Base-by-base conservation (phyloP, 2,329 filamentous ascomycete genomes). In the Microdochium paspali region DNA sequence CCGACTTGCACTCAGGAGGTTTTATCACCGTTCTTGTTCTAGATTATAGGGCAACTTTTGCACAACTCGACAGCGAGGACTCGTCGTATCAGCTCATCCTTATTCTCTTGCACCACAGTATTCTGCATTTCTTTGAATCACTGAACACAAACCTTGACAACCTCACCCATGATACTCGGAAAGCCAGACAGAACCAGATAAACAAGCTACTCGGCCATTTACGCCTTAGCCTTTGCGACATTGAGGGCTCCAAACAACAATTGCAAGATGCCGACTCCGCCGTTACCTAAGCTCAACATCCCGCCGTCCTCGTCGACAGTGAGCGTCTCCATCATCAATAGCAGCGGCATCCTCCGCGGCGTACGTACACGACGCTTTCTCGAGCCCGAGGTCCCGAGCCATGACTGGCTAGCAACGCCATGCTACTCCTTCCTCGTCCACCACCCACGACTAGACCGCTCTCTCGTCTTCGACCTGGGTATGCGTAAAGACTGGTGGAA, bases 321-420 rank as follows among this genome's bases (percentile, higher is more conserved):
- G 24, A 48, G 58, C 31, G 57, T 66, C 21, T 62, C 58, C 24
- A 63, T 66, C 52, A 59, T 66, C 46, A 52, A 66, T 51, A 61
- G 58, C 1, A 58, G 52, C 3, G 50, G 53, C 20, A 52, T 45
- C 1, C 48, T 65, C 4, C 54, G 46, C 3, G 61, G 57, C 10
- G 46, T 59, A 20, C 39, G 39, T 3, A 25, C 56, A 1, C 44
- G 23, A 9, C 9, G 49, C 15, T 61, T 66, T 46, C 15, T 63
- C 7, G 52, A 51, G n/a, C 62, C 62, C 2, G 26, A 48, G 6
- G 58, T 65, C 31, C 24, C 46, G 2, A 63, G 63, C 2, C 57
- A 63, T 48, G 56, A 62, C 12, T 59, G 52, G 31, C 46, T 65
- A 10, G 53, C 51, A 5, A 54, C 42, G 2, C 60, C 59, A 0